Base-by-base conservation (phyloP, 78 protist species). In the Mastigamoeba balamuthi region DNA sequence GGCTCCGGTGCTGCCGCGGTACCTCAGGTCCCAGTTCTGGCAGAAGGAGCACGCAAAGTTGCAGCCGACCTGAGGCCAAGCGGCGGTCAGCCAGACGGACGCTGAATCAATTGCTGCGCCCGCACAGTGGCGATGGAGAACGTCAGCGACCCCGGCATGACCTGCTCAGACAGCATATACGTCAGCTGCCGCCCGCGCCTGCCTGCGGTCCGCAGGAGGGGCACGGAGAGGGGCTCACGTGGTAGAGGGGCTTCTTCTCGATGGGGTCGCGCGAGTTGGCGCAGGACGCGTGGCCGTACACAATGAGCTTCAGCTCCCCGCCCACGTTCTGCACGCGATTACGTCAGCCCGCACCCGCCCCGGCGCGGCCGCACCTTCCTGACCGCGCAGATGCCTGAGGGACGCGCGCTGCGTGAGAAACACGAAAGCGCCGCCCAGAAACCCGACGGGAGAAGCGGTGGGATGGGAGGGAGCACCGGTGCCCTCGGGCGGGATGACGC, bases 241-340 rank as follows among this genome's bases (percentile, higher is more conserved):
- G n/a, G n/a, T n/a, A n/a, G 29, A 84, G 42, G 1, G 88, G 88
- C 67, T 84, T 84, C 29, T 84, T 84, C 66, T 84, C 88, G 10
- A 73, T 44, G 6, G 77, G 77, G 66, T 73, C 77, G 17, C 17
- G 58, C 33, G 33, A 17, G 17, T 48, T 48, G 17, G 58, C 58
- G 58, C 17, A 25, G 17, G 17, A 25, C 33, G 58, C 58, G 17
- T 17, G 17, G 17, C 58, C 58, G 17, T 48, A 48, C 58, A 48
- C 58, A 48, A 48, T 17, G 17, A 48, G 17, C 17, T 17, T 48
- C 58, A 48, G 58, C 17, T 17, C 17, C 58, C 58, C 58, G 17
- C 58, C 58, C 58, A 25, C 58, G 17, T 48, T 48, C 58, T 48
- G 17, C 58, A 48, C 33, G 58, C 33, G 58, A 48, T 25, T 48